phyloP scores from a whole-genome alignment of 1,139 yeast genomes.

The Sugiyamaella neomexicana region DNA sequence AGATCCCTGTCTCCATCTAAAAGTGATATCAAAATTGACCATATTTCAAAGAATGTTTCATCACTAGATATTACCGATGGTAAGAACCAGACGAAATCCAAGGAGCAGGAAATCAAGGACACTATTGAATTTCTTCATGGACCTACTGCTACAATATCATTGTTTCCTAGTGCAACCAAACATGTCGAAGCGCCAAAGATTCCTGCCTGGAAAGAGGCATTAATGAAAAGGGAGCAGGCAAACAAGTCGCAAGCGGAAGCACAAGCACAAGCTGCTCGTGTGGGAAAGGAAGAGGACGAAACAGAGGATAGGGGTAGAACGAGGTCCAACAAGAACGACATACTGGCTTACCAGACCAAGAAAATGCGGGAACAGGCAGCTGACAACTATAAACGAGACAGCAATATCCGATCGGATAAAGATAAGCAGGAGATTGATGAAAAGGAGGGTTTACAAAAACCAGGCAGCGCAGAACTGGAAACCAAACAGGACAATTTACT shows the following conservation, averaged over 20 bases:
- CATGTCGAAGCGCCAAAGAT: constrained; percentile 11
- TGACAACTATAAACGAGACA: too few relatives aligned
- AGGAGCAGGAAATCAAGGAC: constrained; percentile 28
- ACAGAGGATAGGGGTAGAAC: background rate
- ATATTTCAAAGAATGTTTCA: background rate
- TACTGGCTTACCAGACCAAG: too few relatives aligned
- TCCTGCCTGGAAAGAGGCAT: constrained; percentile 16
- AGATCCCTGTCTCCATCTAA: constrained; percentile 31
- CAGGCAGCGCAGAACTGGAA: too few relatives aligned
- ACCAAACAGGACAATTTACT: background rate
- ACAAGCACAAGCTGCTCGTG: background rate
- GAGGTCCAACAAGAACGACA: background rate
- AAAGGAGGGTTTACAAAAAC: too few relatives aligned
- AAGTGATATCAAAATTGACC: constrained; percentile 15
- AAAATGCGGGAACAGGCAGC: too few relatives aligned
- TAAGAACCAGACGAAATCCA: constrained; percentile 10
- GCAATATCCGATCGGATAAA: too few relatives aligned
- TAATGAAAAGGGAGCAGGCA: constrained; percentile 1
- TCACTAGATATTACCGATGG: background rate
- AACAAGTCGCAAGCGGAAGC: background rate
- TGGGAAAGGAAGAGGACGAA: background rate
- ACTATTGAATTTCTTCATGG: constrained; percentile 31
- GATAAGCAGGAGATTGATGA: background rate
- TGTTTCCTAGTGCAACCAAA: constrained; percentile 9
- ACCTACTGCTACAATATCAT: constrained; percentile 17